These are phyloP conservation scores for Nissolia schottii DNA, from an alignment of 306 rosid species.

Conservation along the genomic window DNA sequence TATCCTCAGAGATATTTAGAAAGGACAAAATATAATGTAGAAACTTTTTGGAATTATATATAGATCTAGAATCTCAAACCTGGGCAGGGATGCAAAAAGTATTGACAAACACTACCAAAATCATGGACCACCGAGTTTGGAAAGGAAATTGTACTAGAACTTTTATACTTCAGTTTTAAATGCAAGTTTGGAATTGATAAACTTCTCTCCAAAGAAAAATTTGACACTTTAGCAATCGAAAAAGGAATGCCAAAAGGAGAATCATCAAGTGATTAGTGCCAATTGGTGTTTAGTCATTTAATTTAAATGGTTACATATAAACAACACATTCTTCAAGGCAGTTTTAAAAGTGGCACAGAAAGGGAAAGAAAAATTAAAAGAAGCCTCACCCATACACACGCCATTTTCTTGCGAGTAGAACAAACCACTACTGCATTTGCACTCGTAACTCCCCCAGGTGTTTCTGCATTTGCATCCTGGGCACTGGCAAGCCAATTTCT, in stretches of 20 bases:
- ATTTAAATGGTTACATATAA: background rate
- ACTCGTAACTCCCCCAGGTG: slow-evolving; percentile 87
- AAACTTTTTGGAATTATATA: background rate
- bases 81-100: background rate
- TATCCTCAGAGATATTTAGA: background rate
- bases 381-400: slow-evolving; percentile 64
- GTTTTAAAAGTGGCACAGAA: background rate
- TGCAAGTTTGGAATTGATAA: background rate
- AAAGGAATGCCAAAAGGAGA: background rate
- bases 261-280: background rate
- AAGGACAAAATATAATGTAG: background rate
- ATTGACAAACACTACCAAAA: background rate
- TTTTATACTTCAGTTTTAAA: background rate
- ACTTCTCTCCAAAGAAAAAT: background rate
- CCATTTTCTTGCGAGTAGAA: slow-evolving; percentile 75
- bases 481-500: slow-evolving; percentile 75
- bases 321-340: background rate
- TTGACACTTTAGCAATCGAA: background rate
- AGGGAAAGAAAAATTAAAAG: background rate
- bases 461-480: slow-evolving; percentile 77
- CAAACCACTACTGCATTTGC: slow-evolving; percentile 65
- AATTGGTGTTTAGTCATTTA: background rate
- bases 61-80: background rate
- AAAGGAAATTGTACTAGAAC: background rate
- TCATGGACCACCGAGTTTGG: background rate